Evolutionary conservation across 257 asterid species (phyloP), one percentile per base, ranked within the genome.

Genomic region (Solanum acaule): DNA sequence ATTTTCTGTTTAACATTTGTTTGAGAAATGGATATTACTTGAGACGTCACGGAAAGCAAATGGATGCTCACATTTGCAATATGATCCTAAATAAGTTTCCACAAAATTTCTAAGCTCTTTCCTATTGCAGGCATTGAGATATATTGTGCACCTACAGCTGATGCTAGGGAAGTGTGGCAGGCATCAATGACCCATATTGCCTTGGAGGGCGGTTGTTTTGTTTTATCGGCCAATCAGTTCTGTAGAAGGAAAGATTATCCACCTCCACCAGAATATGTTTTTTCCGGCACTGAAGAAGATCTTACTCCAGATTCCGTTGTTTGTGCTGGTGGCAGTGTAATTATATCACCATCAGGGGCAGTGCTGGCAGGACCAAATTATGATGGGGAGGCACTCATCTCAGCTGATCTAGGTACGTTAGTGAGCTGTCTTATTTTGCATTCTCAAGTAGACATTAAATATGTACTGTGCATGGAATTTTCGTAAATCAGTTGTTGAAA

Each of bases 91-190:
- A 61, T 88, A 61, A 40, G 86, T 85, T 86, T 77, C 79, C 38
- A 6, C 4, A 70, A 8, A 67, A 7, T 15, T 49, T n/a, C 87
- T 65, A 22, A 88, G 78, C 67, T 56, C 49, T 38, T 77, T 79
- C 42, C n/a, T 18, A 52, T 84, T 89, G 27, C 91, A 95, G 99
- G 98, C 75, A 89, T 96, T 78, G 99, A 96, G 91, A 94, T 97
- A 92, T 97, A 97, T 68, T 97, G 99, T 92, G 98, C 99, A 4
- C 99, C 99, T 8, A 96, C 99, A 0, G 99, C 99, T 89, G 99
- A 97, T 92, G 87, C 99, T 1, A 91, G 99, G 88, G 96, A 93
- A 1, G 90, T 97, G 87, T 97, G 99, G 99, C 99, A 97, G 92
- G 96, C 99, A 78, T 94, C 99, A 44, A 94, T 97, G 99, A 93